Evolutionary conservation across 192 early-diverging fungal species (phyloP), one percentile per base, ranked within the genome.

Genomic region (Kappamyces sp.): DNA sequence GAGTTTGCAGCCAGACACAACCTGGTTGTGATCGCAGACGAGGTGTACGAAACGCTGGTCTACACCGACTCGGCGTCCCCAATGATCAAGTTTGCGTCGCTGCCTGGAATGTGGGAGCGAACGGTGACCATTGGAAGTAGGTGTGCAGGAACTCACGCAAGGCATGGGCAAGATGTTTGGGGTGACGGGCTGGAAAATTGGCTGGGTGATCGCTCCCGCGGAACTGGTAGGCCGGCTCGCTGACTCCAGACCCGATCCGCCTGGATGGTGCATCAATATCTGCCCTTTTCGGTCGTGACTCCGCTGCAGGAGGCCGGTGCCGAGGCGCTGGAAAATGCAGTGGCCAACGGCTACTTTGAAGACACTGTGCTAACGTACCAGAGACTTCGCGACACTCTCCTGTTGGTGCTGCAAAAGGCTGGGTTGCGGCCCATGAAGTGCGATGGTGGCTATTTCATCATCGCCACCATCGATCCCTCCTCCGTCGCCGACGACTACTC

Each of bases 181-280:
- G 37, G 86, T 91, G 10, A 97, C 94, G 5, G 94, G 94, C 36
- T 97, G 94, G 94, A 92, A 93, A 59, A 78, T 97, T 41, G 94
- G 94, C 41, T 97, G 94, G 94, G 74, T 84, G 39, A 77, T 94
- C 35, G 92, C 87, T 33, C 86, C 88, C 23, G 75, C 73, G 12
- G 71, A 82, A 12, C 59, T 97, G 41, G 82, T 90, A 35, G n/a
- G n/a, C n/a, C n/a, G n/a, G n/a, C n/a, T n/a, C n/a, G n/a, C n/a
- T n/a, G n/a, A n/a, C n/a, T n/a, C n/a, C n/a, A n/a, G n/a, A n/a
- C n/a, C n/a, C 74, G 86, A 39, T 73, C 87, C 9, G 74, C 85
- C 2, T 85, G 93, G 64, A 74, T 90, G 31, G 91, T 92, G 3
- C 92, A 95, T 55, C 91, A 91, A 46, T 90, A 89, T 66, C 79